Conservation (phyloP, 768 basidiomycete genomes). For the Epithele typhae region DNA sequence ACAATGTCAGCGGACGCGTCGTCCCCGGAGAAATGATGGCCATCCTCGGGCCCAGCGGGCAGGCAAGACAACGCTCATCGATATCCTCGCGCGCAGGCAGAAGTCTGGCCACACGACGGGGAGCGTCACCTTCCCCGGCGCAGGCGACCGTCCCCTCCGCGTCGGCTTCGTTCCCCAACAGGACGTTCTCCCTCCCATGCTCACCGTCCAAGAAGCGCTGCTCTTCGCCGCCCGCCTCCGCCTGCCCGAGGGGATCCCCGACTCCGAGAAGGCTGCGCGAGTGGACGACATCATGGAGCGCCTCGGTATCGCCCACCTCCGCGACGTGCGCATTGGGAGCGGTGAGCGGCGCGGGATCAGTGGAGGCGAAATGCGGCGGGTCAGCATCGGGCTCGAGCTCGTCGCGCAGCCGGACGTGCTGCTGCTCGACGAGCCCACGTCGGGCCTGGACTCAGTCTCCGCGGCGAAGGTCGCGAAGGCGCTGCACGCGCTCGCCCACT, state of each 20-base stretch:
- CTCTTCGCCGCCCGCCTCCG: conserved; percentile 84
- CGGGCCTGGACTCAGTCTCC: conserved; percentile 82
- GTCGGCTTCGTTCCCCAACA: conserved; percentile 88
- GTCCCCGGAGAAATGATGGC: conserved; percentile 82
- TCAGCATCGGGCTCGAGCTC: conserved; percentile 87
- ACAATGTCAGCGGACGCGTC: conserved; percentile 66
- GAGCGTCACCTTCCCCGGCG: conserved; percentile 50
- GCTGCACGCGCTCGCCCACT: conserved; percentile 70
- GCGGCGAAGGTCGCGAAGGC: conserved; percentile 77
- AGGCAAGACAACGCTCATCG: conserved; percentile 89
- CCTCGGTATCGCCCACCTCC: conserved; percentile 69
- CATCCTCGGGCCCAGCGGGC: conserved; percentile 93
- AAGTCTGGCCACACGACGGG: conserved; percentile 74
- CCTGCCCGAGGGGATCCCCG: conserved; percentile 67
- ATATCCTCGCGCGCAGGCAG: conserved; percentile 79
- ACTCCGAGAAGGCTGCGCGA: conserved; percentile 56
- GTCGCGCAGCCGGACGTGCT: conserved; percentile 82
- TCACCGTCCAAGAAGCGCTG: conserved; percentile 58
- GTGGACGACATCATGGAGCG: conserved; percentile 72
- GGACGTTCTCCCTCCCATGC: conserved; percentile 69
- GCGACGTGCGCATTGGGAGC: conserved; percentile 69
- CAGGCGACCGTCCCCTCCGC: conserved; percentile 35
- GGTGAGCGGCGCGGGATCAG: conserved; percentile 79
- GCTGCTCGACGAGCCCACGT: conserved; percentile 85
- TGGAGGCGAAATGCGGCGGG: conserved; percentile 87